Conservation (phyloP, 176 grass and related monocot genomes). For the Pontederia crassipes region DNA sequence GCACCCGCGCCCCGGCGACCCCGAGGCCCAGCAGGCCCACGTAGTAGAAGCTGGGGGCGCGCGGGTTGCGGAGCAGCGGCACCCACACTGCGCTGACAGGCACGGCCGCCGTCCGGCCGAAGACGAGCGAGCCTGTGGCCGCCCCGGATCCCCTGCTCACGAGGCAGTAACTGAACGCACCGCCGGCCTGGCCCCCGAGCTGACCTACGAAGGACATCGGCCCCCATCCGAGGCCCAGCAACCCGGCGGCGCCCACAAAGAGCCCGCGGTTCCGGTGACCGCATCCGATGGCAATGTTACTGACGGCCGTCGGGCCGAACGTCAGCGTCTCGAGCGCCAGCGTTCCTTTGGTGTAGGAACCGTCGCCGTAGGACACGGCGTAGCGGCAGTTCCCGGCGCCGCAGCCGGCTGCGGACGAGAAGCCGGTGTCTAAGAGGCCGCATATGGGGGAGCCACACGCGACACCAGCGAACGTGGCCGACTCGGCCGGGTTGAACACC, state of each 20-base stretch:
- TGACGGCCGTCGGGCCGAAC: constrained; percentile 36
- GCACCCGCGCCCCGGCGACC: constrained; percentile 44
- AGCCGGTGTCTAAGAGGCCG: constrained; percentile 14
- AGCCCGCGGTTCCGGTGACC: constrained; percentile 79
- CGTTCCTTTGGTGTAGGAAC: constrained; percentile 63
- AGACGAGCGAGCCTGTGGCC: constrained; percentile 41
- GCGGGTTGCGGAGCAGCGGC: constrained; percentile 55
- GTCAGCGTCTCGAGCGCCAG: constrained; percentile 83
- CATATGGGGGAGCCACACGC: constrained; percentile 49
- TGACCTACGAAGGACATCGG: constrained; percentile 77
- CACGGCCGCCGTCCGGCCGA: constrained; percentile 60
- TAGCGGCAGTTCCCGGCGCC: constrained; percentile 34
- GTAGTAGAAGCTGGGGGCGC: constrained; percentile 84
- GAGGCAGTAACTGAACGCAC: constrained; percentile 92
- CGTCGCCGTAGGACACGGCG: constrained; percentile 63
- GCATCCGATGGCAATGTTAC: constrained; percentile 69
- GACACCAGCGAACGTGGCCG: constrained; percentile 50
- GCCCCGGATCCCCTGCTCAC: constrained; percentile 33
- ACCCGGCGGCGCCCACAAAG: constrained; percentile 48
- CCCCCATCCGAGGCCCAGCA: constrained; percentile 89
- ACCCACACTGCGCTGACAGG: constrained; percentile 88
- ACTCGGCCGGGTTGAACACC: constrained; percentile 74
- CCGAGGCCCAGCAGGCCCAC: constrained; percentile 58
- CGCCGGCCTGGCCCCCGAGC: constrained; percentile 53
- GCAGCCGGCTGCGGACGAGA: constrained; percentile 15